Evolutionary conservation across 228 moss, liverwort and hornwort genomes (phyloP), one percentile per base, ranked within the genome.

Genomic region (Sphagnum magellanicum): DNA sequence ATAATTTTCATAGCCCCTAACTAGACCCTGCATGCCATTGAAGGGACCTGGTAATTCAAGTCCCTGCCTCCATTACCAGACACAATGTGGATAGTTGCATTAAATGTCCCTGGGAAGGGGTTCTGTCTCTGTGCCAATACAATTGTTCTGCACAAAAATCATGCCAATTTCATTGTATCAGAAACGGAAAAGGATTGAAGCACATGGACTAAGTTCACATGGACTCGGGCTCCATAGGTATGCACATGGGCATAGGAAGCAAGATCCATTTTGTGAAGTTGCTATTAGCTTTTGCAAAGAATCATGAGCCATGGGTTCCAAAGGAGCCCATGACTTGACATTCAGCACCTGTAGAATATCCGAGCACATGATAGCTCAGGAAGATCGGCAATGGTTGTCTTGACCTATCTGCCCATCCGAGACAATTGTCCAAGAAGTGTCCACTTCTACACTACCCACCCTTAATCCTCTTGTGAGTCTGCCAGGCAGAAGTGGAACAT

Each of bases 301-400:
- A 8, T 87, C 91, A 63, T 87, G 75, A 52, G 81, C 89, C 59
- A 68, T 47, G 65, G 92, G 92, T 75, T 92, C 53, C 82, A 67
- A 83, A 92, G n/a, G 79, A 81, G 76, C 89, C 92, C 74, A 76
- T 68, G 49, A 53, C 5, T 5, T 64, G 59, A 61, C 87, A 92
- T 59, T 55, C 60, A 11, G 73, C 10, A 15, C 79, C 89, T 32
- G 92, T 83, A 32, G 89, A 89, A 72, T 92, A 92, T 32, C 89
- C 89, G 47, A 92, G 78, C 52, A 87, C 83, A 47, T 87, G 83
- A 81, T 92, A 89, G 16, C 77, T 87, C 46, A 92, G 13, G 74
- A 92, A 92, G 73, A 92, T 87, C 68, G 89, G 70, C 92, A 89
- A 92, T 7, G 92, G 92, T 63, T 92, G 92, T 10, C 70, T 80